Conservation (phyloP, 768 basidiomycete genomes). For the Rhodotorula paludigena region DNA sequence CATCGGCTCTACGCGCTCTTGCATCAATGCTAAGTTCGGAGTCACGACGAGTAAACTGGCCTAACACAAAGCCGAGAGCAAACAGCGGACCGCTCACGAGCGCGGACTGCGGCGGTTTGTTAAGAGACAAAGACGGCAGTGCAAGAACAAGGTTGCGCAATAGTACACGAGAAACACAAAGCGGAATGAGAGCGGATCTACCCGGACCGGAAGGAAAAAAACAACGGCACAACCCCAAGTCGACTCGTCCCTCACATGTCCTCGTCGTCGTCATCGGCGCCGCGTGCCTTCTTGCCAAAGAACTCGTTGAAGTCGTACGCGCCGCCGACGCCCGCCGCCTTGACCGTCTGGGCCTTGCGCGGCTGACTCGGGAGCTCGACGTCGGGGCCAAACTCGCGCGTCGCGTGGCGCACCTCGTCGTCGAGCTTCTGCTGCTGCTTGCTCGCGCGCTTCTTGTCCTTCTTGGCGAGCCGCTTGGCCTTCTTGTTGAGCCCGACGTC, state of each 20-base stretch:
- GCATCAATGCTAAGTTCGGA: no score
- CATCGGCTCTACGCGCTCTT: no score
- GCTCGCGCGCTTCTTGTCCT: constrained; percentile 42
- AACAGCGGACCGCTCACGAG: no score
- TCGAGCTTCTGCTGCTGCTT: constrained; percentile 20
- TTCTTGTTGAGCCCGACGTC: constrained; percentile 41
- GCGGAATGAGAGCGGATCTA: no score
- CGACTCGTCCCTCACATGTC: constrained; percentile 4
- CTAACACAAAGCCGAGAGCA: no score
- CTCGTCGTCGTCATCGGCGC: constrained; percentile 7
- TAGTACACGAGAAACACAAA: no score
- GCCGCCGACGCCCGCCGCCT: constrained; percentile 8
- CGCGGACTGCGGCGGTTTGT: no score
- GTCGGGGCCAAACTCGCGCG: constrained; percentile 36
- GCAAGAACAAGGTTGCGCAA: no score
- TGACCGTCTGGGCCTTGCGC: constrained; percentile 16
- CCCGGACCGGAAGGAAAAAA: no score
- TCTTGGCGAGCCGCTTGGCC: constrained; percentile 39
- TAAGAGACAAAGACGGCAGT: no score
- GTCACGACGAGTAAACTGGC: no score
- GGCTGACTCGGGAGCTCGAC: constrained; percentile 27
- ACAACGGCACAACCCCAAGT: background rate
- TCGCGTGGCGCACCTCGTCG: constrained; percentile 23
- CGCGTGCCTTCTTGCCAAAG: constrained; percentile 14
- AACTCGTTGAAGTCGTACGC: constrained; percentile 40